Base-by-base conservation (phyloP, 139 green algal genomes). In the Chlamydomonas schloesseri region DNA sequence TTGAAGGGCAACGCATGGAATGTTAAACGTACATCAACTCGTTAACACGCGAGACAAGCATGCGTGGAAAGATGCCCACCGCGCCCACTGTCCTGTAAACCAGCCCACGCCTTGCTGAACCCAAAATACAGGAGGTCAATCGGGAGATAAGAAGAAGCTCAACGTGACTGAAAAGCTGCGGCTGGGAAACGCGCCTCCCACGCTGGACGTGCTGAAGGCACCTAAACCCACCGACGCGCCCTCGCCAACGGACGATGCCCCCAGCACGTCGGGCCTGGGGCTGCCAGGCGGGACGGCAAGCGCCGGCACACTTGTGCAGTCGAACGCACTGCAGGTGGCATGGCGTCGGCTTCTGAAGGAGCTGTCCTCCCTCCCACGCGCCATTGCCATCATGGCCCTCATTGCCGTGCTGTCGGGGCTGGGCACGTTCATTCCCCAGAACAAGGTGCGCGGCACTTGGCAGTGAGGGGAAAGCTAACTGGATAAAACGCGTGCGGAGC, bases 351-450 rank as follows among this genome's bases (percentile, higher is more conserved):
- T 93, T 18, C 68, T 94, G 36, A 88, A 88, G 23, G 91, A 94
- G 80, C 92, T 99, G 62, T 95, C 97, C 6, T 98, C 95, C 1
- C 90, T 99, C 53, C 93, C 93, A 24, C 89, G 98, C 14, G 97
- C 97, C 1, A 98, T 99, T 33, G 90, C 77, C 2, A 93, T 98
- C 72, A 95, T 99, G 88, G 91, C 89, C 26, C 87, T 92, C n/a
- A 96, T 99, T 29, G 95, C 94, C 2, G 89, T 42, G 1, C 88
- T 99, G 21, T 98, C 94, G 21, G 93, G 94, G 10, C 70, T 99
- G 2, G 97, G 97, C 33, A 99, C 97, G n/a, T 74, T 99, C 77
- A 97, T 99, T 33, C 94, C 97, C 36, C 97, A 99, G 89, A 97
- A 97, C 87, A 96, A 98, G 92, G 91, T 92, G 74, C 62, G 42